Percentiles rank a stretch among this genome's conserved stretches.
These are phyloP conservation scores for Durusdinium trenchii DNA, from an alignment of 73 alveolate species.

Conservation along the genomic window DNA sequence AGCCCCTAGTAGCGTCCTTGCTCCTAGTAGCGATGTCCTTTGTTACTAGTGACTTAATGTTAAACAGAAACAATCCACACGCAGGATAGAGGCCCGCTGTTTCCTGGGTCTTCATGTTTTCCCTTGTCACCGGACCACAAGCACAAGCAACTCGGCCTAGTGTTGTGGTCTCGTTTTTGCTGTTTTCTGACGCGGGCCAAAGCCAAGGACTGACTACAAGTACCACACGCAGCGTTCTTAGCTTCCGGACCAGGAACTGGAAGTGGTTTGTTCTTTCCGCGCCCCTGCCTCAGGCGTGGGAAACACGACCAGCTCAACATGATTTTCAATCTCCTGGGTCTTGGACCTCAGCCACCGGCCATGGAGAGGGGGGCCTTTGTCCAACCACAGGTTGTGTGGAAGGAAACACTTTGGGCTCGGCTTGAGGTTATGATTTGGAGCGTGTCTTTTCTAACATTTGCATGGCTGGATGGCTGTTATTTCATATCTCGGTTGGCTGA, in stretches of 20 bases:
- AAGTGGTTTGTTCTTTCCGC: neutral
- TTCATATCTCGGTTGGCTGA: too few relatives aligned
- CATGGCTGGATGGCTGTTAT: too few relatives aligned
- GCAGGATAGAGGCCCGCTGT: conserved; percentile 98
- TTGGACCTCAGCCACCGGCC: too few relatives aligned
- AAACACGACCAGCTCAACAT: conserved; percentile 95
- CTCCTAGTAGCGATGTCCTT: too few relatives aligned
- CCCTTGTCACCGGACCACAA: conserved; percentile 99
- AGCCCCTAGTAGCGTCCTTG: too few relatives aligned
- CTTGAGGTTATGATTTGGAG: too few relatives aligned
- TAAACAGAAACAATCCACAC: too few relatives aligned
- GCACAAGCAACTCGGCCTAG: conserved; percentile 97
- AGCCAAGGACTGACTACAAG: conserved; percentile 97
- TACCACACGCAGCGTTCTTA: conserved; percentile 95
- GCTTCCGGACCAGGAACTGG: neutral
- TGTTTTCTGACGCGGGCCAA: conserved; percentile 10
- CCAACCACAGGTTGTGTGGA: too few relatives aligned
- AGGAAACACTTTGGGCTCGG: too few relatives aligned
- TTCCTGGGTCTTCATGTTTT: conserved; percentile 99
- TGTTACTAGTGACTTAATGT: too few relatives aligned
- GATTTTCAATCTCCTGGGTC: conserved; percentile 96
- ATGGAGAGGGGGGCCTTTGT: too few relatives aligned
- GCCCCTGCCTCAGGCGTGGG: conserved; percentile 31
- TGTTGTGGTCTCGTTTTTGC: conserved; percentile 55
- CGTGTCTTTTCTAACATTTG: too few relatives aligned